These are phyloP conservation scores for Salvia miltiorrhiza DNA, from an alignment of 257 asterid genomes.

Conservation along the genomic window DNA sequence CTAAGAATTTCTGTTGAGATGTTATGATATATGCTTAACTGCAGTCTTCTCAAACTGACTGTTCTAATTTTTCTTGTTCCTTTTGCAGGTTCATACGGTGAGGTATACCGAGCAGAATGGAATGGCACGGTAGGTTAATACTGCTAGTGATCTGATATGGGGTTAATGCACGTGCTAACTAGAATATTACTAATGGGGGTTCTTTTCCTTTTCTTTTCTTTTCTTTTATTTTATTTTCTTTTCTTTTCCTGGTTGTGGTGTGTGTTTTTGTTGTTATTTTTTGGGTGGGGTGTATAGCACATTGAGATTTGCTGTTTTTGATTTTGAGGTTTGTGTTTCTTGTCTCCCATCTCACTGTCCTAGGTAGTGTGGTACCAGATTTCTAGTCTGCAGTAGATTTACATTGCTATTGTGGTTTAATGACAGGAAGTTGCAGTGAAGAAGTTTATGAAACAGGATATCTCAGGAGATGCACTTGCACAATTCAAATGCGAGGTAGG, in stretches of 20 bases:
- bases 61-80: conserved; percentile 5
- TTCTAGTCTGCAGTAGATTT: neutral
- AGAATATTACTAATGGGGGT: conserved; percentile 1
- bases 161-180: neutral
- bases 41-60: conserved; percentile 1
- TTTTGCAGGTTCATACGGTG: conserved; percentile 94
- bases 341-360: neutral
- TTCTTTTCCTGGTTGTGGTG: neutral
- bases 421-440: conserved; percentile 96
- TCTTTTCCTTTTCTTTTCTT: neutral
- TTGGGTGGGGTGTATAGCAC: neutral
- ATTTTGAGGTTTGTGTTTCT: neutral
- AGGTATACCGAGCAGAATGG: conserved; percentile 94
- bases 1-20: neutral
- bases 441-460: conserved; percentile 91
- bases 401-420: conserved; percentile 5
- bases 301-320: neutral
- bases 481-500: conserved; percentile 87
- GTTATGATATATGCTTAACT: conserved; percentile 12
- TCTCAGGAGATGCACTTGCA: conserved; percentile 82
- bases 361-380: neutral
- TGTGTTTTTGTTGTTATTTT: neutral
- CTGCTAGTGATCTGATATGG: conserved; percentile 19
- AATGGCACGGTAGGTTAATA: conserved; percentile 73
- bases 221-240: too few relatives aligned